phyloP scores from a whole-genome alignment of 2,329 filamentous ascomycete species.

The Pseudonectria foliicola region DNA sequence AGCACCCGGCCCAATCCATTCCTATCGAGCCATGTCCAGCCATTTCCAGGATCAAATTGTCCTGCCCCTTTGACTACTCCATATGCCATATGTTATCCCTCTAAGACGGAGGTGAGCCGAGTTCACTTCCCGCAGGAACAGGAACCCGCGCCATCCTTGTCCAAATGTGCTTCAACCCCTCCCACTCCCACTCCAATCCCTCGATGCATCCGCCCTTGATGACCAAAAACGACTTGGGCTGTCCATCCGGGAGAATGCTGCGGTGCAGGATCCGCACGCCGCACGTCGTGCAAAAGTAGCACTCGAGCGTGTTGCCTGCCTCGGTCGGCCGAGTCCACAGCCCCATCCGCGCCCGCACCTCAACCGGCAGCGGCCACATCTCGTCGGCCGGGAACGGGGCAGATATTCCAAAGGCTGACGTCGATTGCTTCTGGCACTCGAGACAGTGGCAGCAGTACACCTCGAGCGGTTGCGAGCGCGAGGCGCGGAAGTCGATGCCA shows the following conservation, averaged over 20 bases:
- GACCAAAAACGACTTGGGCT: slow-evolving; percentile 28
- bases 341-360: slow-evolving; percentile 25
- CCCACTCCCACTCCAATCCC: slow-evolving; percentile 34
- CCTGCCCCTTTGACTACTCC: not conserved
- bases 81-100: not conserved
- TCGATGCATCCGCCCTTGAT: slow-evolving; percentile 41
- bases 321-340: slow-evolving; percentile 34
- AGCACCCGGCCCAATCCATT: too few relatives aligned
- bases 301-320: slow-evolving; percentile 34
- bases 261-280: slow-evolving; percentile 43
- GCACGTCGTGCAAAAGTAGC: slow-evolving; percentile 35
- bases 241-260: slow-evolving; percentile 30
- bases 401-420: slow-evolving; percentile 39
- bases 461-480: slow-evolving; percentile 26
- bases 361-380: slow-evolving; percentile 32
- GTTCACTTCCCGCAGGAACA: slow-evolving; percentile 31
- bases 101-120: slow-evolving; percentile 10
- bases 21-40: too few relatives aligned
- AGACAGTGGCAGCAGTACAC: slow-evolving; percentile 41
- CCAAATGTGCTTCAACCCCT: slow-evolving; percentile 37
- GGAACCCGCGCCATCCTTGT: slow-evolving; percentile 36
- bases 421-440: slow-evolving; percentile 38
- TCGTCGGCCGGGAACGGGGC: slow-evolving; percentile 34
- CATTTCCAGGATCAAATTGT: too few relatives aligned
- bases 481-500: slow-evolving; percentile 28